Base-by-base conservation (phyloP, 202 grass and related monocot species). In the Cymbopogon flexuosus region DNA sequence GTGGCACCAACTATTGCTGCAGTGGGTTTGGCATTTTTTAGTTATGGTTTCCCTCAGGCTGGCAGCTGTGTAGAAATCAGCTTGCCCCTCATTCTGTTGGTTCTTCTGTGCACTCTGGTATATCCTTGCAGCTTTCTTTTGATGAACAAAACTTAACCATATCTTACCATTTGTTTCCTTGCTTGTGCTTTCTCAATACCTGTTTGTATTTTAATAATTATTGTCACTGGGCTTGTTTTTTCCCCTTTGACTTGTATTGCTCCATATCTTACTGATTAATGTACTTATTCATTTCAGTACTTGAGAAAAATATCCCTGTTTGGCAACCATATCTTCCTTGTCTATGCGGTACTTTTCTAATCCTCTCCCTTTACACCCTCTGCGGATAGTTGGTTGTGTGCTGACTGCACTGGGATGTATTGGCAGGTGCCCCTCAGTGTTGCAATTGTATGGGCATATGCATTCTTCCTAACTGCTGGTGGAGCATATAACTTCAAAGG, bases 91-190 rank as follows among this genome's bases (percentile, higher is more conserved):
- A 96, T 93, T 81, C 65, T 95, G 59, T 86, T 99, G 42, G 54
- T 99, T 91, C 96, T 99, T 85, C 70, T 99, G 72, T 99, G 93
- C 82, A 95, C 88, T 66, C 87, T 99, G 90, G 96, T 99, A 96
- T 76, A 79, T 31, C 60, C 59, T 76, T 81, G 18, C 5, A 65
- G 60, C 23, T 33, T 67, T 16, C 22, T 12, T 14, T 82, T 66
- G 41, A 73, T 71, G 63, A 61, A 59, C 24, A 70, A 76, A 36
- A 46, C 30, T 64, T 29, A 27, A 47, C 57, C 24, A 57, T 31
- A 31, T 70, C 12, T 5, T 88, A 27, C 16, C 23, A 59, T 73
- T 54, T 72, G 37, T 66, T 81, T 72, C 13, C 59, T 84, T 87
- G 52, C 66, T 82, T 68, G 59, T 62, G 63, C 5, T 74, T 68